A percentile compares a stretch with the other conserved stretches of the same genome.
phyloP scores from a whole-genome alignment of 768 basidiomycete genomes.

The Hericium coralloides region DNA sequence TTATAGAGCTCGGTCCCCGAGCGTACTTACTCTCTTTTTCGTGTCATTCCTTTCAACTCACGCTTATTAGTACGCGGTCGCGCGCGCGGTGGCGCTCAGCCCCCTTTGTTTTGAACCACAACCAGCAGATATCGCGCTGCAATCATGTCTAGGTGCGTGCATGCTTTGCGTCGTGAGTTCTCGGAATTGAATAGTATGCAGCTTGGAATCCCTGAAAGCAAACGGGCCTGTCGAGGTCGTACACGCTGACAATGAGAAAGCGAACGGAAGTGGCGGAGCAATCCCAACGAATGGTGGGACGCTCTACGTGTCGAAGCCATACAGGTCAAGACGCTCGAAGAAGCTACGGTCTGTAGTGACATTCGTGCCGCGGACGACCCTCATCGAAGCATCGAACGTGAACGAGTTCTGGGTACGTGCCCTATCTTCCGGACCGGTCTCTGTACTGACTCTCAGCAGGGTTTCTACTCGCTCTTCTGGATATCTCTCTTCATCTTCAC shows the following conservation, averaged over 20 bases:
- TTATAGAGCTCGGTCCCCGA: background rate
- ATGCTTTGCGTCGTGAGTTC: background rate
- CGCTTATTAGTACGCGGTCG: background rate
- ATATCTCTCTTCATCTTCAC: conserved; percentile 79
- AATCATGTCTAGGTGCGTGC: background rate
- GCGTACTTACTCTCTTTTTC: background rate
- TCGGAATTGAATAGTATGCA: too few species aligned
- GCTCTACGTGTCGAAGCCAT: conserved; percentile 67
- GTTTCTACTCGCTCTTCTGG: conserved; percentile 96
- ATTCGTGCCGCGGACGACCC: conserved; percentile 79
- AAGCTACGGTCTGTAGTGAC: conserved; percentile 77
- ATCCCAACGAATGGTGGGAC: conserved; percentile 55
- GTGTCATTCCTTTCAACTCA: background rate
- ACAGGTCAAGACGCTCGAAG: conserved; percentile 63
- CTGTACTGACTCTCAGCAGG: conserved; percentile 32
- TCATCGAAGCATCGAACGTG: conserved; percentile 77
- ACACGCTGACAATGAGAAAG: background rate
- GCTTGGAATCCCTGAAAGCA: background rate
- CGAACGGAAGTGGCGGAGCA: conserved; percentile 10
- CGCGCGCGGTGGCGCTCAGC: background rate
- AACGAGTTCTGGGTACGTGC: conserved; percentile 75
- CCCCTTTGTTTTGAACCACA: too few species aligned
- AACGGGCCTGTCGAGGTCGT: background rate
- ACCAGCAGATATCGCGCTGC: background rate
- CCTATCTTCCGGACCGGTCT: background rate